These are phyloP conservation scores for Cupressus sempervirens DNA, from an alignment of 75 land plant species.

Conservation along the genomic window DNA sequence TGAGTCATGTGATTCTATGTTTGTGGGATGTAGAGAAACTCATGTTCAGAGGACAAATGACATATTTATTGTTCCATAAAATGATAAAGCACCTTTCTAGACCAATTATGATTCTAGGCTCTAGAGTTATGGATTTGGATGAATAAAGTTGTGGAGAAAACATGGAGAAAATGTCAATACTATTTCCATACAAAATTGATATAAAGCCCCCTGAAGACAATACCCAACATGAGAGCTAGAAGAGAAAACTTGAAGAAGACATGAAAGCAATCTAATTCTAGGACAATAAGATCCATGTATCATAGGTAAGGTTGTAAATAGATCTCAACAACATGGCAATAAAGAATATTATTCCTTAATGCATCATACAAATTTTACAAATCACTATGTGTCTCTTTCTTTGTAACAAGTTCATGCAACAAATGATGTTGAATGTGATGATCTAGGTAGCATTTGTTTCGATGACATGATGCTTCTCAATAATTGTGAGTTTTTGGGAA, in stretches of 20 bases:
- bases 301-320: conserved; percentile 38
- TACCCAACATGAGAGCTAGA: conserved; percentile 64
- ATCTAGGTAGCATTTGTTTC: conserved; percentile 61
- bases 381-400: not conserved
- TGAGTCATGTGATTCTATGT: conserved; percentile 62
- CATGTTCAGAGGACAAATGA: conserved; percentile 49
- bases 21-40: conserved; percentile 77
- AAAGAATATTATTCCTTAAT: not conserved
- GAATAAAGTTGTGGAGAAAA: conserved; percentile 31
- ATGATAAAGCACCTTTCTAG: conserved; percentile 69
- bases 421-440: conserved; percentile 87
- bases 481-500: conserved; percentile 28
- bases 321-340: not conserved
- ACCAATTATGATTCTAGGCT: conserved; percentile 67
- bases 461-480: conserved; percentile 55
- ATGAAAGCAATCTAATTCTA: conserved; percentile 76
- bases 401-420: conserved; percentile 46
- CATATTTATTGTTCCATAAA: conserved; percentile 55
- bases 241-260: conserved; percentile 76
- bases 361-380: not conserved
- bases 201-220: conserved; percentile 81
- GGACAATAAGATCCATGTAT: conserved; percentile 77
- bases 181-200: conserved; percentile 79
- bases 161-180: conserved; percentile 37
- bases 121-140: conserved; percentile 44